Base-by-base conservation (phyloP, 108 stramenopile species). In the Phaeodactylum tricornutum region DNA sequence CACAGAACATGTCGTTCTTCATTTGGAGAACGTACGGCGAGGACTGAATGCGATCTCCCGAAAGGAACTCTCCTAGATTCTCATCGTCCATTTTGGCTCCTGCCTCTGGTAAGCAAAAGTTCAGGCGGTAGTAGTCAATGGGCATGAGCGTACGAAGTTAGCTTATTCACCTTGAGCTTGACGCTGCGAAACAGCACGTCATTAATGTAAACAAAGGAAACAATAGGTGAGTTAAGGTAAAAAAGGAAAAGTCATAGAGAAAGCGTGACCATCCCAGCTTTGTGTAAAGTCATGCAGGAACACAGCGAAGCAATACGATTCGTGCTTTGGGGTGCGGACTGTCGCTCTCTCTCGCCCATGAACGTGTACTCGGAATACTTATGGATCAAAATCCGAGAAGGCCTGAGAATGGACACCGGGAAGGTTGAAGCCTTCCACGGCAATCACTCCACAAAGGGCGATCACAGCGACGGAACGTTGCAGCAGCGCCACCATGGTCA, bases 11-110 rank as follows among this genome's bases (percentile, higher is more conserved):
- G 55, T 96, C 83, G 29, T 75, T 59, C 47, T 88, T 84, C 93
- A 97, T 94, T 51, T 64, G 45, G 41, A 97, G 61, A 41, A 60
- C 46, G 75, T 94, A 96, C 34, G 93, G 88, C 23, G 92, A 92
- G 54, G 81, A 87, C 54, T 94, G 75, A 57, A 95, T 93, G 22
- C 85, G 75, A 51, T 95, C 89, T 15, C 96, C 96, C 21, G 67
- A 59, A 33, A 97, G 69, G 52, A 92, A 90, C 66, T 96, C 91
- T 6, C 96, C 96, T 22, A 97, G 84, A 65, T 95, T 96, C 65
- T 96, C 91, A 45, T 67, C 52, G 50, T 78, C 74, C 63, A 64
- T 59, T 53, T 71, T 69, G 12, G 70, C 66, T 1, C 85, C 85
- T 12, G 59, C 74, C 0, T 63, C 67, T 26, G 96, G 93, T 32